Evolutionary conservation across 2,329 filamentous ascomycete genomes (phyloP), one percentile per base, ranked within the genome.

Genomic region (Metarhizium guizhouense): DNA sequence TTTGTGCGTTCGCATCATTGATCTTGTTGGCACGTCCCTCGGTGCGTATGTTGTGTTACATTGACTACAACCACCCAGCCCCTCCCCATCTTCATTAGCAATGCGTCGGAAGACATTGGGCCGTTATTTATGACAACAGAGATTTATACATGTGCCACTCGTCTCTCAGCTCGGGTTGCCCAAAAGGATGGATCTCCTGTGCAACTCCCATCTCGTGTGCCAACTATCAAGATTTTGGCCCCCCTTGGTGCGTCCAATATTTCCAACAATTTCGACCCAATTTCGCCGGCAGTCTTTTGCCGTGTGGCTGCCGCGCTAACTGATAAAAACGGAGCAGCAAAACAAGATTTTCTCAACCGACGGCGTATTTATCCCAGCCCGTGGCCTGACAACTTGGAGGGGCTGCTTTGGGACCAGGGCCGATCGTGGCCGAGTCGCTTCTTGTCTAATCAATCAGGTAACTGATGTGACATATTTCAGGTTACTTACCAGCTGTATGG

Each of bases 391-490:
- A 40, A 16, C 18, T n/a, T 48, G 45, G 8, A 48, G 25, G 45
- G 45, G 45, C 18, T 48, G 20, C 4, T 16, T 11, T 11, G 2
- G 25, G 25, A 30, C 20, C 25, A 29, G 45, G 43, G 45, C 18
- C 18, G 14, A 42, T 42, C 6, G 14, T 42, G 25, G 25, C 32
- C 20, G 16, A 45, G 42, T n/a, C 34, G 34, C 13, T 30, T 42
- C 4, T 52, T 48, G 55, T 54, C 52, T 57, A 48, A 48, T 57
- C 52, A 52, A 57, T 52, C 52, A 52, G 20, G 42, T 54, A 52
- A 51, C 14, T 54, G 40, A 57, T 54, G 47, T 34, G 48, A 38
- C 52, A 18, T 32, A 51, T 14, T 20, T n/a, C 32, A n/a, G 13
- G 38, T 40, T 40, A 40, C 7, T 40, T 14, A 30, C 18, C 18